A percentile compares a stretch with the other conserved stretches of the same genome.
Conservation (phyloP, 345 rosid species). For the Eucalyptus microcorys region DNA sequence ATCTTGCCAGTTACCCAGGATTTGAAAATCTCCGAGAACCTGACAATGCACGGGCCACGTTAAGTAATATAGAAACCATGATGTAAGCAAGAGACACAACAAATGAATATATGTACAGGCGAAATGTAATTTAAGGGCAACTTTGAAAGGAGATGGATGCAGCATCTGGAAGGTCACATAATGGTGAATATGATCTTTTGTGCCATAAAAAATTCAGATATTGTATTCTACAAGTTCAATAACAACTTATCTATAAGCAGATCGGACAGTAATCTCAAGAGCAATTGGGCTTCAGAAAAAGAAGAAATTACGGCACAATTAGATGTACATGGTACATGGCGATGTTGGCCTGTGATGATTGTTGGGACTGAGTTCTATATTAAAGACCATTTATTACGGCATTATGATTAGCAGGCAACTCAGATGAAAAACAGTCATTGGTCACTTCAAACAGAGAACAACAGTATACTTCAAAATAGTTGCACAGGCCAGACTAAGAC, state of each 20-base stretch:
- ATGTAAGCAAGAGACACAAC: neutral
- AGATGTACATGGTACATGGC: neutral
- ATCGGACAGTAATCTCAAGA: neutral
- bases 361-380: neutral
- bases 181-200: neutral
- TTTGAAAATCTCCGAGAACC: constrained; percentile 17
- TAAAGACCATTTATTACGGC: neutral
- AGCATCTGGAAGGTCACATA: neutral
- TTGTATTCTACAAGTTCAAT: neutral
- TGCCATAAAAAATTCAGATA: neutral
- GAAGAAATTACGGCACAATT: neutral
- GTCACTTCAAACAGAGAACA: neutral
- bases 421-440: neutral
- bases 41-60: neutral
- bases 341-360: neutral
- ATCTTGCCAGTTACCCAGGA: constrained; percentile 16
- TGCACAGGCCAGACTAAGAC: neutral
- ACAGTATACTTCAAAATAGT: neutral
- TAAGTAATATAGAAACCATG: neutral
- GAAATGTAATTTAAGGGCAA: neutral
- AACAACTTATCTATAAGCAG: neutral
- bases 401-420: neutral
- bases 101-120: neutral
- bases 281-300: neutral
- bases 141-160: neutral